A percentile compares a stretch with the other conserved stretches of the same genome.
These are phyloP conservation scores for Fusarium fujikuroi DNA, from an alignment of 2,329 filamentous ascomycete species.

Conservation along the genomic window DNA sequence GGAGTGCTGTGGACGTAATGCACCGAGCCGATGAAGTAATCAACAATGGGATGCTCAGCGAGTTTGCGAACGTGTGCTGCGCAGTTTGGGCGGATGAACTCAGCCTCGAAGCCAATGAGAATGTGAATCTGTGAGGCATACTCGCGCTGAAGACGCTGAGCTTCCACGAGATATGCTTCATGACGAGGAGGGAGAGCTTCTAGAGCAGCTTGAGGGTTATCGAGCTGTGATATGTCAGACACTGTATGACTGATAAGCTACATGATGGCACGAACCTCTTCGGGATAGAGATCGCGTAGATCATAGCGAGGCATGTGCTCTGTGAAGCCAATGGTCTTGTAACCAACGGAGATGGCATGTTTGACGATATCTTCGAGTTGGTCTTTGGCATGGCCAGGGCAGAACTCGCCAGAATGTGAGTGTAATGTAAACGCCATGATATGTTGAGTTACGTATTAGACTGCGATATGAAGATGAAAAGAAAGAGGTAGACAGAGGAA, in stretches of 20 bases:
- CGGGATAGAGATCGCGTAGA: constrained; percentile 85
- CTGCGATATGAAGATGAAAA: neutral
- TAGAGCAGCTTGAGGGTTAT: constrained; percentile 60
- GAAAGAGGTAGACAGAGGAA: neutral
- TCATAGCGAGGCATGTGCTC: constrained; percentile 92
- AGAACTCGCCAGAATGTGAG: constrained; percentile 98
- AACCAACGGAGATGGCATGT: constrained; percentile 79
- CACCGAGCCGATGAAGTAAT: constrained; percentile 92
- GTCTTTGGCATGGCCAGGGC: constrained; percentile 86
- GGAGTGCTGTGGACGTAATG: constrained; percentile 89
- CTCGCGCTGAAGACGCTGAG: constrained; percentile 73
- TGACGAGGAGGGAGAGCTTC: constrained; percentile 66
- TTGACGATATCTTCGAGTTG: constrained; percentile 85
- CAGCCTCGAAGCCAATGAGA: constrained; percentile 89
- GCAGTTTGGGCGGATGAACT: constrained; percentile 84
- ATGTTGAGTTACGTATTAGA: neutral
- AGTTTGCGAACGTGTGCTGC: constrained; percentile 69
- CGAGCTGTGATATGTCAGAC: constrained; percentile 54
- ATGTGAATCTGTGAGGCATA: constrained; percentile 80
- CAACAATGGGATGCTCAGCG: constrained; percentile 69
- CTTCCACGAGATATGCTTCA: constrained; percentile 79
- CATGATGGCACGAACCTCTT: constrained; percentile 70
- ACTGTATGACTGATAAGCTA: neutral
- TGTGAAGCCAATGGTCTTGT: constrained; percentile 86
- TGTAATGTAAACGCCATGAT: constrained; percentile 97